Percentiles rank a stretch among this genome's conserved stretches.
Evolutionary conservation across 306 rosid species (phyloP).

Genomic region (Quercus robur): DNA sequence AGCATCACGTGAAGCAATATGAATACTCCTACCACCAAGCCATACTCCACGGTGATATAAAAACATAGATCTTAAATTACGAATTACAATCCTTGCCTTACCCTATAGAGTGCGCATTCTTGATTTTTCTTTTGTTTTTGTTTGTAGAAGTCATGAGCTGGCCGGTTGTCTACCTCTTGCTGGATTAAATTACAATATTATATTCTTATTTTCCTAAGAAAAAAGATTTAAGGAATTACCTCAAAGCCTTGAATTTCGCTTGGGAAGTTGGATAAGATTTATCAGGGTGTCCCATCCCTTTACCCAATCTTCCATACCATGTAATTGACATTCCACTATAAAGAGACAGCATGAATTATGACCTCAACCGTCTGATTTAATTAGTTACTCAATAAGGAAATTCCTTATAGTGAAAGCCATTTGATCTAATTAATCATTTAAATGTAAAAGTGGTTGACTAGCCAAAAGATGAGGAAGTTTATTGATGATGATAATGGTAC

Average conservation of each 20-base stretch:
- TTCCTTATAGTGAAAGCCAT: not conserved
- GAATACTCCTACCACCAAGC: no score
- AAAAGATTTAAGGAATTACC: not conserved
- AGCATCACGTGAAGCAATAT: no score
- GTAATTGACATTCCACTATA: not conserved
- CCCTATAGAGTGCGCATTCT: no score
- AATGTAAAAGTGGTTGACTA: not conserved
- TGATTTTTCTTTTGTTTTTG: no score
- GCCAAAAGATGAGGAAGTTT: not conserved
- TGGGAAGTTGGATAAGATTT: not conserved
- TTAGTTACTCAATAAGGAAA: not conserved
- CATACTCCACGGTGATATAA: no score
- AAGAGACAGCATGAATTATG: not conserved
- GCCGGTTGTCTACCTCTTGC: no score
- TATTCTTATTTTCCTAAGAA: not conserved
- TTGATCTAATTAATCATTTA: conserved; percentile 29
- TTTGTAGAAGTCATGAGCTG: no score
- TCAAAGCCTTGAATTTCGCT: not conserved
- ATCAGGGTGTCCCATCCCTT: not conserved
- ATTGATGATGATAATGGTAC: no score
- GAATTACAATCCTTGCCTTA: no score
- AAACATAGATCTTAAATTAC: no score
- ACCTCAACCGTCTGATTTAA: not conserved
- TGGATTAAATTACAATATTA: no score
- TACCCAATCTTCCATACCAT: conserved; percentile 2